Evolutionary conservation across 208 protist species (phyloP).

Genomic region (Trypanosomatidae sp.): DNA sequence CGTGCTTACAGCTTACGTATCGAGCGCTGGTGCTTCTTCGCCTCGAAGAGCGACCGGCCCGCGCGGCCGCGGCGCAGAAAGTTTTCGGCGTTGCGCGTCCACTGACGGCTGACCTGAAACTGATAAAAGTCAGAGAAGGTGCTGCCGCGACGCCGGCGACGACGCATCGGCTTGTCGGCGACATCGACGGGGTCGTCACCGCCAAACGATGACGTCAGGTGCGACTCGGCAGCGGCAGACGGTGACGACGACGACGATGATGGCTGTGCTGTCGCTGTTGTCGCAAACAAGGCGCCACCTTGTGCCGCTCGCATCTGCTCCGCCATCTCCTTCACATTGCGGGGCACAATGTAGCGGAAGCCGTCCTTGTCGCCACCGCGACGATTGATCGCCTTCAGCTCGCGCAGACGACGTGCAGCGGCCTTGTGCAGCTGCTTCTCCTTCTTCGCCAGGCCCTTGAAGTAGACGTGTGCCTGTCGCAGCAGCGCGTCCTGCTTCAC

Average conservation of each 20-base stretch:
- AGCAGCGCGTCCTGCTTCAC: constrained; percentile 51
- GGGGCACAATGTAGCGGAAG: constrained; percentile 76
- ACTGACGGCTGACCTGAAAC: constrained; percentile 79
- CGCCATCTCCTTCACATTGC: constrained; percentile 56
- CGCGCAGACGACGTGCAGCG: constrained; percentile 34
- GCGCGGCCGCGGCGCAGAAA: constrained; percentile 65
- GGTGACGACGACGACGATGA: background rate
- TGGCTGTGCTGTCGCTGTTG: background rate
- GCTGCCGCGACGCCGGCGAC: constrained; percentile 15
- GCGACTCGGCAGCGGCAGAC: constrained; percentile 18
- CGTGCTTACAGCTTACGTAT: constrained; percentile 45
- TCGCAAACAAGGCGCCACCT: background rate
- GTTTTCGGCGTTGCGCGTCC: constrained; percentile 79
- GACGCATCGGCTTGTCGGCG: constrained; percentile 51
- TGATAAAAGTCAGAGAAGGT: constrained; percentile 79
- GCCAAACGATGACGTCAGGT: constrained; percentile 55
- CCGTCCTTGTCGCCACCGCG: constrained; percentile 81
- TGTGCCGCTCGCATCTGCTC: constrained; percentile 28
- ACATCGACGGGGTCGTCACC: constrained; percentile 31
- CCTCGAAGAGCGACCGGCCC: constrained; percentile 70
- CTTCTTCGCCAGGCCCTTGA: constrained; percentile 40
- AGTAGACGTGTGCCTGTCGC: constrained; percentile 57
- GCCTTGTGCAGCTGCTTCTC: constrained; percentile 39
- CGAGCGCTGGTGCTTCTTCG: constrained; percentile 69
- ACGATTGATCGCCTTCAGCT: constrained; percentile 65